Percentiles rank a stretch among this genome's conserved stretches.
Evolutionary conservation across 2,329 filamentous ascomycete genomes (phyloP).

Genomic region (Lachnellula cervina): DNA sequence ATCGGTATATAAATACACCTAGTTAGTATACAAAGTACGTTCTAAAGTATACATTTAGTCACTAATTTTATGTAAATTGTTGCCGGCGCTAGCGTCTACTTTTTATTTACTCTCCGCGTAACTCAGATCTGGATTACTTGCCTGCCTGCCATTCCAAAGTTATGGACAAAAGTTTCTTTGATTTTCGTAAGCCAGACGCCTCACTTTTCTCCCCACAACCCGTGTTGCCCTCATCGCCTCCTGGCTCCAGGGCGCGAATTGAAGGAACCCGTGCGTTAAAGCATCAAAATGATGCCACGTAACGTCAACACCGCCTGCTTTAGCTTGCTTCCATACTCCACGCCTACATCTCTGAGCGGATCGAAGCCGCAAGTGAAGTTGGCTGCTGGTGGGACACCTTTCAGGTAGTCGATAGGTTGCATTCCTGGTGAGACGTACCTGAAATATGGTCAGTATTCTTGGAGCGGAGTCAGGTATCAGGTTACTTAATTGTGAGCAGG

Average conservation of each 20-base stretch:
- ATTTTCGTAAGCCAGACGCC: not conserved
- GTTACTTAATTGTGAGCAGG: slow-evolving; percentile 9
- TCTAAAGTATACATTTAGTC: too few relatives aligned
- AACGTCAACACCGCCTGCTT: slow-evolving; percentile 26
- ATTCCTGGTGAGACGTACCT: slow-evolving; percentile 32
- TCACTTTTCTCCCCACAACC: slow-evolving; percentile 1
- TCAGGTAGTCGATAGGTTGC: slow-evolving; percentile 23
- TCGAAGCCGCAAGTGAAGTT: slow-evolving; percentile 33
- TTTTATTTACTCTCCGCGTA: too few relatives aligned
- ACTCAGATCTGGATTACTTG: too few relatives aligned
- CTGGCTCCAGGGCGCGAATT: slow-evolving; percentile 31
- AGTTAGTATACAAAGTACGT: too few relatives aligned
- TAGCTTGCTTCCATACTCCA: slow-evolving; percentile 30
- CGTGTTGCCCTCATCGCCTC: slow-evolving; percentile 20
- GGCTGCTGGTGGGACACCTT: slow-evolving; percentile 25
- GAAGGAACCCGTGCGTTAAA: slow-evolving; percentile 27
- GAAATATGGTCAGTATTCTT: not conserved
- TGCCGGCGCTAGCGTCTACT: too few relatives aligned
- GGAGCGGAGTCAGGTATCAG: not conserved
- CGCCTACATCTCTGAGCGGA: slow-evolving; percentile 30
- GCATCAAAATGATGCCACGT: slow-evolving; percentile 16
- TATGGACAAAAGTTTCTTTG: not conserved
- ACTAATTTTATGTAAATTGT: too few relatives aligned
- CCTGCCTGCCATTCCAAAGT: too few relatives aligned
- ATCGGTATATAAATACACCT: too few relatives aligned